These are phyloP conservation scores for Strigomonas galati DNA, from an alignment of 208 protist genomes.

Conservation along the genomic window DNA sequence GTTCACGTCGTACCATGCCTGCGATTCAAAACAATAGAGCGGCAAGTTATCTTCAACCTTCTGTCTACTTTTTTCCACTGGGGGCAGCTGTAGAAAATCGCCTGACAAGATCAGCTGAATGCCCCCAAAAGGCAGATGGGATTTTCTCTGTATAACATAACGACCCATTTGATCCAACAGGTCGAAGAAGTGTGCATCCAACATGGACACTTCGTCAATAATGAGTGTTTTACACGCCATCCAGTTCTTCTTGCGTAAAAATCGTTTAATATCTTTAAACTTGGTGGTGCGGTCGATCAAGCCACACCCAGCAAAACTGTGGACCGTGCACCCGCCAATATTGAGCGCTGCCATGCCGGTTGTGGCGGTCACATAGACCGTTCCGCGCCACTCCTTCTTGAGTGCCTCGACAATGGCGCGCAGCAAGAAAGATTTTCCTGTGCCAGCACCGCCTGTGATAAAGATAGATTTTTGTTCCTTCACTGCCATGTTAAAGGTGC, in stretches of 20 bases:
- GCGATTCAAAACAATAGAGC: conserved; percentile 72
- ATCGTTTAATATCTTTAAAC: not conserved
- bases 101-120: conserved; percentile 91
- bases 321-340: conserved; percentile 80
- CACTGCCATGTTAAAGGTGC: conserved; percentile 21
- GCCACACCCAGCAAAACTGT: conserved; percentile 81
- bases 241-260: conserved; percentile 36
- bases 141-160: conserved; percentile 2
- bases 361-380: conserved; percentile 80
- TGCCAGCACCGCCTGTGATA: conserved; percentile 86
- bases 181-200: conserved; percentile 77
- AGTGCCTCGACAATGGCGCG: conserved; percentile 50
- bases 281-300: conserved; percentile 28
- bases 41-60: not conserved
- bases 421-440: conserved; percentile 85
- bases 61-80: conserved; percentile 34
- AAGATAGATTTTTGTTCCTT: conserved; percentile 58
- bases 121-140: conserved; percentile 78
- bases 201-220: conserved; percentile 93
- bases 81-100: conserved; percentile 92
- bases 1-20: conserved; percentile 59
- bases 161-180: conserved; percentile 43
- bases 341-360: conserved; percentile 88
- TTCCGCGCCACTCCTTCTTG: not conserved
- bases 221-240: conserved; percentile 61